Percentiles rank a stretch among this genome's conserved stretches.
These are phyloP conservation scores for Pyrenochaeta sp. DNA, from an alignment of 2,329 filamentous ascomycete genomes.

Conservation along the genomic window DNA sequence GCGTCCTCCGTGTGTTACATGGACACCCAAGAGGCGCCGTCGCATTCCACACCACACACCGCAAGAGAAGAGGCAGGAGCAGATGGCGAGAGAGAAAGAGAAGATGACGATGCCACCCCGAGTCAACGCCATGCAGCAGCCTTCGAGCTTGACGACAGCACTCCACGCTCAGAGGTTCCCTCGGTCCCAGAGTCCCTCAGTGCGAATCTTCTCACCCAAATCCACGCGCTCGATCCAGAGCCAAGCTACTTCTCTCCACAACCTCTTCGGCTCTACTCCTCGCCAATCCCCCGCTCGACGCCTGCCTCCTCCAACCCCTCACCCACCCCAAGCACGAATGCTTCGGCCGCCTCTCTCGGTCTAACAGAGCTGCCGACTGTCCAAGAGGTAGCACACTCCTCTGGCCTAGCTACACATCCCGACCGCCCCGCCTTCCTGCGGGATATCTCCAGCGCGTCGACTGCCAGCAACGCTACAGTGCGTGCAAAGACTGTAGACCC, in stretches of 20 bases:
- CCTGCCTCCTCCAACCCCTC: constrained; percentile 42
- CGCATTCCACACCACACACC: constrained; percentile 2
- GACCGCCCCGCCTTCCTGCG: constrained; percentile 52
- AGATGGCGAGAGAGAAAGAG: background rate
- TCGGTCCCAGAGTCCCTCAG: constrained; percentile 37
- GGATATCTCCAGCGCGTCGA: constrained; percentile 53
- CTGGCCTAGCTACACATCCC: constrained; percentile 17
- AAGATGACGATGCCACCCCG: constrained; percentile 15
- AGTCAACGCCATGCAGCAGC: constrained; percentile 13
- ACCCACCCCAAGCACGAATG: constrained; percentile 39
- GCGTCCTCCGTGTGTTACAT: constrained; percentile 39
- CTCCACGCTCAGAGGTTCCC: constrained; percentile 53
- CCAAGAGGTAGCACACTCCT: constrained; percentile 12
- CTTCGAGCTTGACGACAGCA: constrained; percentile 47
- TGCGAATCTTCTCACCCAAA: constrained; percentile 27
- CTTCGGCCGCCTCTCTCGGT: constrained; percentile 35
- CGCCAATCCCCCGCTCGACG: constrained; percentile 40
- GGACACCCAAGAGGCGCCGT: constrained; percentile 20
- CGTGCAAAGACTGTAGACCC: constrained; percentile 45
- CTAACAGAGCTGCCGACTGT: constrained; percentile 10
- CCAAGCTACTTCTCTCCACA: constrained; percentile 52
- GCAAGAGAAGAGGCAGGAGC: background rate
- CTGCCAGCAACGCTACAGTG: constrained; percentile 52
- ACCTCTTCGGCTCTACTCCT: constrained; percentile 45
- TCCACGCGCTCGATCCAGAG: constrained; percentile 35